These are phyloP conservation scores for Triticum monococcum DNA, from an alignment of 176 grass and related monocot species.

Conservation along the genomic window DNA sequence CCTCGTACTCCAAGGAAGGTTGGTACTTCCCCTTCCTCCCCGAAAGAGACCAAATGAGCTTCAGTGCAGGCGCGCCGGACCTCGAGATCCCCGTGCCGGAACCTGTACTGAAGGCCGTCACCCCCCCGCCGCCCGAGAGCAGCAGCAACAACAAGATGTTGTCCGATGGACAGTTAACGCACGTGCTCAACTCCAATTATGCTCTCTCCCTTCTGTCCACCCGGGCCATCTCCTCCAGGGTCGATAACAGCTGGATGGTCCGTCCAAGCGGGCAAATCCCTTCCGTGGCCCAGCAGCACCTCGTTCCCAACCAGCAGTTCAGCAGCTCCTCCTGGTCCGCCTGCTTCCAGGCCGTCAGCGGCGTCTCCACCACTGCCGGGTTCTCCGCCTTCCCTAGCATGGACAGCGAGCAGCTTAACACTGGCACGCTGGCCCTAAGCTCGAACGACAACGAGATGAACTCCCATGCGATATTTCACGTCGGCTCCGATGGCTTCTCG, in stretches of 20 bases:
- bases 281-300: slow-evolving; percentile 36
- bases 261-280: slow-evolving; percentile 39
- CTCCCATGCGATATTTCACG: slow-evolving; percentile 57
- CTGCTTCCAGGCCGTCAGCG: slow-evolving; percentile 33
- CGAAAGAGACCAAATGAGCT: slow-evolving; percentile 36
- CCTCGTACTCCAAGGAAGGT: slow-evolving; percentile 40
- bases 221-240: slow-evolving; percentile 45
- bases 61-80: slow-evolving; percentile 1
- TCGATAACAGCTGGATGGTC: slow-evolving; percentile 40
- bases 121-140: slow-evolving; percentile 34
- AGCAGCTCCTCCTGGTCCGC: slow-evolving; percentile 31
- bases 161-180: slow-evolving; percentile 33
- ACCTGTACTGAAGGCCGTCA: slow-evolving; percentile 37
- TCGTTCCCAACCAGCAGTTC: slow-evolving; percentile 44
- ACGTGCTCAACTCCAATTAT: slow-evolving; percentile 45
- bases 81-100: slow-evolving; percentile 31
- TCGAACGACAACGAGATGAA: slow-evolving; percentile 44
- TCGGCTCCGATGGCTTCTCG: slow-evolving; percentile 48
- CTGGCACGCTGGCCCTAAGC: slow-evolving; percentile 22
- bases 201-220: slow-evolving; percentile 26
- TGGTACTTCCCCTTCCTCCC: slow-evolving; percentile 62
- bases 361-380: neutral
- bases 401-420: slow-evolving; percentile 40
- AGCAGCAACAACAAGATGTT: slow-evolving; percentile 61
- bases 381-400: slow-evolving; percentile 47